Conservation (phyloP, 371 early-diverging fungal species). For the Mortierella sp. region DNA sequence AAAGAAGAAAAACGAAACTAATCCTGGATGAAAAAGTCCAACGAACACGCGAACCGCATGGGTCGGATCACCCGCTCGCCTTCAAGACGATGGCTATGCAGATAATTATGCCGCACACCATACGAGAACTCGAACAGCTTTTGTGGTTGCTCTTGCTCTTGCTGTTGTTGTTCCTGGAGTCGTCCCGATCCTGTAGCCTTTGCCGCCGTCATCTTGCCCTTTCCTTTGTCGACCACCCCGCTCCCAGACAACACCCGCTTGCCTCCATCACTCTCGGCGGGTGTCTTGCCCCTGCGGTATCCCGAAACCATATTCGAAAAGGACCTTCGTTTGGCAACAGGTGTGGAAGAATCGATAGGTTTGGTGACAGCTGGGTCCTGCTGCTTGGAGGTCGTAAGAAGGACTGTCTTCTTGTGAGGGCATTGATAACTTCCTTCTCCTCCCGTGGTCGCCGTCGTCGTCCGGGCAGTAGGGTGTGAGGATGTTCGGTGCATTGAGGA, state of each 20-base stretch:
- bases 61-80: constrained; percentile 47
- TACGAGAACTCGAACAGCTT: constrained; percentile 39
- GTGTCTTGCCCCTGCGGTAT: neutral
- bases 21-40: constrained; percentile 26
- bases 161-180: neutral
- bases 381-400: constrained; percentile 6
- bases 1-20: neutral
- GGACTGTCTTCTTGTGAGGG: neutral
- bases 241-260: neutral
- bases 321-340: neutral
- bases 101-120: constrained; percentile 40
- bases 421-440: neutral
- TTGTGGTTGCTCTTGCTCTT: neutral
- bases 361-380: neutral
- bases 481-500: constrained; percentile 1
- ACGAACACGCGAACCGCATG: constrained; percentile 32
- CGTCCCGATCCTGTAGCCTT: neutral
- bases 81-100: constrained; percentile 26
- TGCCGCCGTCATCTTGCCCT: neutral
- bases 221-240: neutral
- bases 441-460: neutral
- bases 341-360: neutral
- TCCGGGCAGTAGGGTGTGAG: neutral
- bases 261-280: no score
- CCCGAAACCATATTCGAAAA: neutral